phyloP scores from a whole-genome alignment of 2,329 filamentous ascomycete genomes.

The Aspergillus transmontanensis region DNA sequence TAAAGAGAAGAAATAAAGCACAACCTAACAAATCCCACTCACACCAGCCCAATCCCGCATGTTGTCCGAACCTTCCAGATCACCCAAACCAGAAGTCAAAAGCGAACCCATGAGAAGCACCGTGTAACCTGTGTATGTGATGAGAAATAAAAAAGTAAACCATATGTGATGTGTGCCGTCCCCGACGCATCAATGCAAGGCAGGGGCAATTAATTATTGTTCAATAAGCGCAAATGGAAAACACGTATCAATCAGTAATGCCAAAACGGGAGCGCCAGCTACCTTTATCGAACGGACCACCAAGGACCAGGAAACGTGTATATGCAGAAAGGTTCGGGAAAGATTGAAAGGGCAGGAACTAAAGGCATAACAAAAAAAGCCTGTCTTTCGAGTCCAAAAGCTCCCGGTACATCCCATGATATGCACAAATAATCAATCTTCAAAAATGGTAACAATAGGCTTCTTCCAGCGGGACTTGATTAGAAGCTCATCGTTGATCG shows the following conservation, averaged over 20 bases:
- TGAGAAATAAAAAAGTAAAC: constrained; percentile 1
- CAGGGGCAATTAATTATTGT: constrained; percentile 14
- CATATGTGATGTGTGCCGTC: constrained; percentile 6
- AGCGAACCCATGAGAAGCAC: constrained; percentile 1
- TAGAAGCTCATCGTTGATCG: constrained; percentile 41
- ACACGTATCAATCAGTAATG: constrained; percentile 22
- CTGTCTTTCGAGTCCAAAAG: constrained; percentile 17
- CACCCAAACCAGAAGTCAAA: constrained; percentile 12
- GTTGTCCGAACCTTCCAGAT: constrained; percentile 12
- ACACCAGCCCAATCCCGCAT: constrained; percentile 12
- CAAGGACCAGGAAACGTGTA: constrained; percentile 19
- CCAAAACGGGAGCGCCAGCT: constrained; percentile 27
- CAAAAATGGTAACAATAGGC: neutral
- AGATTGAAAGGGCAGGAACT: neutral
- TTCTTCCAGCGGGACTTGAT: constrained; percentile 4
- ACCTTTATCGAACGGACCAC: constrained; percentile 27
- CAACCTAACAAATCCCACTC: constrained; percentile 15
- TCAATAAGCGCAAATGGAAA: constrained; percentile 11
- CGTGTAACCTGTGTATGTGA: constrained; percentile 14
- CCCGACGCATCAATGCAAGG: constrained; percentile 13
- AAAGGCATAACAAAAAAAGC: neutral
- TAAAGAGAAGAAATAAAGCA: constrained; percentile 1
- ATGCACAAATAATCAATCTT: constrained; percentile 6
- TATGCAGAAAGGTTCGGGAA: constrained; percentile 21
- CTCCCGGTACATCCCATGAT: constrained; percentile 13